Evolutionary conservation across 75 land plant species (phyloP), one percentile per base, ranked within the genome.

Genomic region (Cunninghamia lanceolata): DNA sequence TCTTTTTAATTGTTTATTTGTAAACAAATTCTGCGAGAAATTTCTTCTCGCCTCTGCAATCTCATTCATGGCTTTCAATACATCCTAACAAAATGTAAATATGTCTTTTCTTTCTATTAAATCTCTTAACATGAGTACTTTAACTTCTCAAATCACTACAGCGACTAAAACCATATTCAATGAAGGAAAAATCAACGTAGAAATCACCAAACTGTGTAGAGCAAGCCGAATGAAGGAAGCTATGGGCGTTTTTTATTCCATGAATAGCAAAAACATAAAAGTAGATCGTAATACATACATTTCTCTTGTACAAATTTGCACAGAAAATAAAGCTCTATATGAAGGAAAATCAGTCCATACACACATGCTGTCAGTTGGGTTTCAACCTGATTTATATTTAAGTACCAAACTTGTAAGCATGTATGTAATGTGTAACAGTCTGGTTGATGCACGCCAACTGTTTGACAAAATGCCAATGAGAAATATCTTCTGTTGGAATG

Each of bases 401-500:
- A 73, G 9, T 80, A 80, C 82, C 82, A 91, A 90, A 75, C 89
- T 93, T 30, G 47, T 85, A 28, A 82, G 66, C 14, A 77, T 93
- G 86, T 92, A 94, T 85, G 35, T 85, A 3, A 36, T 82, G 34
- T 86, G 91, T 53, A 82, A 84, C 15, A 59, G 83, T 16, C 45
- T 85, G 15, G 82, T 79, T 2, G 47, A 56, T 56, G 94, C 93
- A 4, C 89, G 85, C 4, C 73, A 43, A 35, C 84, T 94, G 63
- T 94, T 94, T 82, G 88, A 91, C 52, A 39, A 78, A 82, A 89
- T 92, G 53, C 84, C 53, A 1, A 46, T 54, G 5, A 85, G 87
- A 63, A 84, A 79, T 88, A 50, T 86, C 3, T 70, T 88, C 75
- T 15, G 89, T 1, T 94, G 95, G 92, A 89, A 89, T 88, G 66